Conservation (phyloP, 1,284 basidiomycete species). For the Entoloma clypeatum region DNA sequence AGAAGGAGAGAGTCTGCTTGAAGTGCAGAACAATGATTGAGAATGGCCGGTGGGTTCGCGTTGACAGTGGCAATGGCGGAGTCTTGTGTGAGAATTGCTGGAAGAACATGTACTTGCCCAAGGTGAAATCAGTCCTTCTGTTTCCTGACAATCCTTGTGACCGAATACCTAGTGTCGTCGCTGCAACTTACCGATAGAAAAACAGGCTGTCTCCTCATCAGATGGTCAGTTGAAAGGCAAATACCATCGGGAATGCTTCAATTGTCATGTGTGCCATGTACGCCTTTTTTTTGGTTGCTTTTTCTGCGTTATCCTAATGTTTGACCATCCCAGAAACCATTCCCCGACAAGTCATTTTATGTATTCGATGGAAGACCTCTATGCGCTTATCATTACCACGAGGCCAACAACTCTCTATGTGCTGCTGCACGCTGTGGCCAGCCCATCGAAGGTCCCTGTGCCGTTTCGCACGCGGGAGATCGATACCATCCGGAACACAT, state of each 20-base stretch:
- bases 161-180: conserved; percentile 64
- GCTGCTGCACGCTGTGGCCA: conserved; percentile 72
- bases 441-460: conserved; percentile 89
- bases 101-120: conserved; percentile 92
- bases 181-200: conserved; percentile 82
- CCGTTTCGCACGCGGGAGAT: conserved; percentile 72
- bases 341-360: conserved; percentile 86
- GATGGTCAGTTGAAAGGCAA: conserved; percentile 92
- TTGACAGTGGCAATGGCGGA: conserved; percentile 71
- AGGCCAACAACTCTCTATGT: conserved; percentile 84
- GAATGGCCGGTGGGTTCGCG: conserved; percentile 75
- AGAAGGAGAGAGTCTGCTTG: conserved; percentile 50
- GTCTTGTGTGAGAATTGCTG: conserved; percentile 84
- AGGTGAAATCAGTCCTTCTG: conserved; percentile 43
- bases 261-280: conserved; percentile 77
- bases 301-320: conserved; percentile 5
- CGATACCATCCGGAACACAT: conserved; percentile 86
- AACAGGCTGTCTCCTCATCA: conserved; percentile 83
- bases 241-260: conserved; percentile 87
- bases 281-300: conserved; percentile 21
- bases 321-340: conserved; percentile 58
- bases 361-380: conserved; percentile 83
- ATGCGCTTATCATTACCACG: conserved; percentile 88
- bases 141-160: neutral
- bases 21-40: conserved; percentile 68